Evolutionary conservation across 805 yeast genomes (phyloP), one percentile per base, ranked within the genome.

Genomic region (Ogataea sp.): DNA sequence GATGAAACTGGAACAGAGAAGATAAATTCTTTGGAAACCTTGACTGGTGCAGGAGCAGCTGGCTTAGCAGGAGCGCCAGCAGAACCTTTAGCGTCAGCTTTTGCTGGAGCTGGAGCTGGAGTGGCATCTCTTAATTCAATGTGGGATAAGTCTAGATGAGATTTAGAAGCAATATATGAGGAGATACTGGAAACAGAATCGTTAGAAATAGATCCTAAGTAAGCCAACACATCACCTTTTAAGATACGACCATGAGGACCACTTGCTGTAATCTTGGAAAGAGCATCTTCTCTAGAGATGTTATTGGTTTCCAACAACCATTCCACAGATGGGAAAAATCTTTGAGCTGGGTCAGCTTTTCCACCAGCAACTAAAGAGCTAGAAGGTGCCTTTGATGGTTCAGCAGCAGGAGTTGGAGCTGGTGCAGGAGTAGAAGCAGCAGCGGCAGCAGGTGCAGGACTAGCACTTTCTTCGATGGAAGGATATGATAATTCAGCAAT

Each of bases 151-250:
- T 89, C 96, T 46, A 88, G 65, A 50, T 75, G 80, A 45, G 74
- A 71, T 46, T 71, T 71, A 26, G 69, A 59, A 37, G 72, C 65
- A 46, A 89, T 60, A 53, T 66, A 80, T 24, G 73, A 62, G 6
- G 83, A 67, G 42, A 89, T 68, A 17, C 63, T 57, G 16, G 61
- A 51, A 20, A 78, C 77, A 6, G 80, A 62, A 8, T 73, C 78
- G 29, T 65, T 51, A 10, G 85, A 61, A 39, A 89, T 83, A 44
- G 73, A 61, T 23, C 97, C 97, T 38, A 89, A 53, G 55, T 75
- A 78, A 0, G 94, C 93, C 47, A 89, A 69, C 1, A 89, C 90
- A 59, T 90, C 98, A 46, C 97, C 97, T 63, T 83, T 85, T 46
- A 90, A 69, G 31, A 90, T 58, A 53, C 95, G 73, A 9, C 97